These are phyloP conservation scores for Lathyrus aphaca DNA, from an alignment of 306 rosid genomes.

Conservation along the genomic window DNA sequence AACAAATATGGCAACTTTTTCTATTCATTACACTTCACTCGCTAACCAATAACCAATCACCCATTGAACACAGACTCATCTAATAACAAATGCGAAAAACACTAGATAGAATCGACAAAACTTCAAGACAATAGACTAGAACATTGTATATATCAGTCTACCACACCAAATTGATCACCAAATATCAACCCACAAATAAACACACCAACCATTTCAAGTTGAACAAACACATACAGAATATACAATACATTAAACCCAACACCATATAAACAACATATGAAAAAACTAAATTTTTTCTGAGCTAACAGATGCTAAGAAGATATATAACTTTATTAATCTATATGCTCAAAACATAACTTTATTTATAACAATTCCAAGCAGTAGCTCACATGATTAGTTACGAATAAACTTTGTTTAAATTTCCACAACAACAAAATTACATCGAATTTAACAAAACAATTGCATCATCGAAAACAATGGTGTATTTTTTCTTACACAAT, in stretches of 20 bases:
- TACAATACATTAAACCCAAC: constrained; percentile 6
- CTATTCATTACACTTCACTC: neutral
- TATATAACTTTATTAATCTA: neutral
- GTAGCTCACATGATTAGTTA: neutral
- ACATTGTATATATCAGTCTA: constrained; percentile 15
- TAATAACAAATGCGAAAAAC: neutral
- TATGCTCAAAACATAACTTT: neutral
- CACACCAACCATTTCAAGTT: constrained; percentile 2
- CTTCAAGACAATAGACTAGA: neutral
- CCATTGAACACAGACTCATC: neutral
- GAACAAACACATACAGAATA: neutral
- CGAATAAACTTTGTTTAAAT: constrained; percentile 28
- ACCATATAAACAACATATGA: constrained; percentile 2
- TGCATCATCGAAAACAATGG: constrained; percentile 13
- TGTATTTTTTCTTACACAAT: constrained; percentile 8
- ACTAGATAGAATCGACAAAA: constrained; percentile 10
- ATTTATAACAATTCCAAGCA: neutral
- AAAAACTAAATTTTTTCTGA: neutral
- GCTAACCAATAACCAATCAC: neutral
- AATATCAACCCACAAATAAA: constrained; percentile 6
- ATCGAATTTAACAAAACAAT: constrained; percentile 27
- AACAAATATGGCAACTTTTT: neutral
- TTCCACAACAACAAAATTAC: constrained; percentile 32
- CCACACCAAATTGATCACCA: neutral
- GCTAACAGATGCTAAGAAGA: constrained; percentile 14